Conservation (phyloP, 768 basidiomycete species). For the Imleria badia region DNA sequence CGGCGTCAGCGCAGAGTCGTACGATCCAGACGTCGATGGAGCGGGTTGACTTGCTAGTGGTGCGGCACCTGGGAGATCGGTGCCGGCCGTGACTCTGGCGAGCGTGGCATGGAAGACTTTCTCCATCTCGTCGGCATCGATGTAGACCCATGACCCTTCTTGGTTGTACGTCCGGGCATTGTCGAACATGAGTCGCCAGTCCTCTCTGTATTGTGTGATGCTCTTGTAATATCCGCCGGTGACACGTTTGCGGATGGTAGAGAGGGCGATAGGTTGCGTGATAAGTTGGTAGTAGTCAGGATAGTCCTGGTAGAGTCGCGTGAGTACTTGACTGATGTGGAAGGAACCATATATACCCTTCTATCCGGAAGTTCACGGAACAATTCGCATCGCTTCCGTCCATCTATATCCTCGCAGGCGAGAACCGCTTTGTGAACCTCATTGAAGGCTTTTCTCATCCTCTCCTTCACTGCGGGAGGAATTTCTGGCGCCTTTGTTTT, state of each 20-base stretch:
- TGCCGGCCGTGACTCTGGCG: constrained; percentile 60
- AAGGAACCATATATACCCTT: constrained; percentile 46
- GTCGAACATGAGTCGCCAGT: constrained; percentile 90
- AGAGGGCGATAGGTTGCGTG: constrained; percentile 81
- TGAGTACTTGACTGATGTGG: constrained; percentile 9
- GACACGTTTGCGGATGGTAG: constrained; percentile 78
- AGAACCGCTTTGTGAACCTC: constrained; percentile 75
- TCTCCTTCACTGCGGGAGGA: constrained; percentile 58
- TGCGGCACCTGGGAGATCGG: constrained; percentile 74
- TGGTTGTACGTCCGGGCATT: constrained; percentile 94
- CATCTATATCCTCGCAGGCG: constrained; percentile 66
- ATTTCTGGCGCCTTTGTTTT: constrained; percentile 68
- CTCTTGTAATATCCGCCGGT: constrained; percentile 69
- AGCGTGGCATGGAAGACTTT: constrained; percentile 78
- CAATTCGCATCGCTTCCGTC: constrained; percentile 80
- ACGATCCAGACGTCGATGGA: constrained; percentile 44
- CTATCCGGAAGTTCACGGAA: constrained; percentile 86
- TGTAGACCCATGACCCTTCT: constrained; percentile 93
- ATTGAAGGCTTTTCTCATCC: constrained; percentile 81
- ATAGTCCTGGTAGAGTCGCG: constrained; percentile 57
- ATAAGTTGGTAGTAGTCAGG: constrained; percentile 94
- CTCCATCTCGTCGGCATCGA: constrained; percentile 94
- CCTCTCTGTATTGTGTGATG: constrained; percentile 67
- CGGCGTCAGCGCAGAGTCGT: constrained; percentile 70
- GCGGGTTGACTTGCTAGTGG: constrained; percentile 29